These are phyloP conservation scores for Wallacemonas sp. DNA, from an alignment of 208 protist species.

Conservation along the genomic window DNA sequence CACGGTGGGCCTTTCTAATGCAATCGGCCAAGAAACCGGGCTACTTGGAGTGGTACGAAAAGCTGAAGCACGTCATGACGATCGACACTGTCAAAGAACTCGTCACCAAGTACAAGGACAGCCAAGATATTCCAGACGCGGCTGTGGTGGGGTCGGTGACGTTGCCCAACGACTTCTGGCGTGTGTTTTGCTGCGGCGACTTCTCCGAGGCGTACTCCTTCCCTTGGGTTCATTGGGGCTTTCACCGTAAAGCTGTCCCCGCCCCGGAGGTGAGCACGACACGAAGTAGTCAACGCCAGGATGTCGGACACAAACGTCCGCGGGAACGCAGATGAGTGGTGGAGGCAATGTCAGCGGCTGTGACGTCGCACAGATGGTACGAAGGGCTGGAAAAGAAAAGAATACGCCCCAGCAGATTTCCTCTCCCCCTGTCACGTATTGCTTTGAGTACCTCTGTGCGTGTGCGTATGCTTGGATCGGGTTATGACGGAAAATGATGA, in stretches of 20 bases:
- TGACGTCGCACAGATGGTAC: too few species aligned
- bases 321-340: not conserved
- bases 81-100: constrained; percentile 36
- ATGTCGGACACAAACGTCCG: constrained; percentile 1
- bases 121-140: constrained; percentile 30
- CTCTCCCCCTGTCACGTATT: too few species aligned
- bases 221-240: constrained; percentile 45
- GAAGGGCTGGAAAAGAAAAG: too few species aligned
- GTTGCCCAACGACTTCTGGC: constrained; percentile 61
- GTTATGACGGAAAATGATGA: too few species aligned
- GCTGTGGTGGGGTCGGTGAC: constrained; percentile 36
- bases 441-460: too few species aligned
- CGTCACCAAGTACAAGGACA: constrained; percentile 38
- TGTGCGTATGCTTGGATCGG: too few species aligned
- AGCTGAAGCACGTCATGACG: constrained; percentile 46
- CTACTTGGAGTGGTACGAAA: constrained; percentile 36
- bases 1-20: constrained; percentile 66
- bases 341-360: too few species aligned
- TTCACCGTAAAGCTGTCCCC: constrained; percentile 10
- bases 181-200: constrained; percentile 51
- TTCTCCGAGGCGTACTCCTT: constrained; percentile 67
- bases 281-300: not conserved
- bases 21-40: constrained; percentile 47
- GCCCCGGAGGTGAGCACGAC: not conserved
- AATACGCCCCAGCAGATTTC: too few species aligned